Evolutionary conservation across 2,329 filamentous ascomycete genomes (phyloP).

Genomic region (Aspergillus pseudoterreus): DNA sequence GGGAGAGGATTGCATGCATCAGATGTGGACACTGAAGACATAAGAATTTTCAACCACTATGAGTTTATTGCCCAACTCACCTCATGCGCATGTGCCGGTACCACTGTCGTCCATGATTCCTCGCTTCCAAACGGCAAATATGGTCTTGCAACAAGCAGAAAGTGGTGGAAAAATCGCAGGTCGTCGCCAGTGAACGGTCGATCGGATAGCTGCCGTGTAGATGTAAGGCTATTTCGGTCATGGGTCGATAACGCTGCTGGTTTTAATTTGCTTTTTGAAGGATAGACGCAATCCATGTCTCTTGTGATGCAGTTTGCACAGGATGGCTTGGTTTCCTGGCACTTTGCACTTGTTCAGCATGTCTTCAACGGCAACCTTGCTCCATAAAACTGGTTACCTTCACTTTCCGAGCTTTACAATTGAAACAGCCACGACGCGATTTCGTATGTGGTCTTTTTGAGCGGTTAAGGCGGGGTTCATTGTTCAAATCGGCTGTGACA

Average conservation of each 20-base stretch:
- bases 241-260: conserved; percentile 4
- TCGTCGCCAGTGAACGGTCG: conserved; percentile 42
- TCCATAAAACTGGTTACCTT: conserved; percentile 37
- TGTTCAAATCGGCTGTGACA: no score
- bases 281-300: conserved; percentile 31
- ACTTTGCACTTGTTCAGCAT: conserved; percentile 15
- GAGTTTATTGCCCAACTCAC: not conserved
- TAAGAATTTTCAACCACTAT: not conserved
- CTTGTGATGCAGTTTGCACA: conserved; percentile 37
- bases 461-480: not conserved
- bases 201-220: conserved; percentile 11
- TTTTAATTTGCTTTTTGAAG: conserved; percentile 14
- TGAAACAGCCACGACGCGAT: conserved; percentile 39
- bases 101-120: conserved; percentile 62
- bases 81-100: conserved; percentile 62
- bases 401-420: conserved; percentile 44
- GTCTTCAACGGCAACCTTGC: not conserved
- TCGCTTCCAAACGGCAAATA: conserved; percentile 64
- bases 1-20: conserved; percentile 67
- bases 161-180: conserved; percentile 53
- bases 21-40: conserved; percentile 52
- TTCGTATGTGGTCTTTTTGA: conserved; percentile 33
- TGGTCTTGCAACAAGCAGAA: conserved; percentile 53
- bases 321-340: conserved; percentile 36
- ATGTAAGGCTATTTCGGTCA: not conserved